Percentiles rank a stretch among this genome's conserved stretches.
phyloP scores from a whole-genome alignment of 2,329 filamentous ascomycete genomes.

The Teratosphaeria nubilosa region DNA sequence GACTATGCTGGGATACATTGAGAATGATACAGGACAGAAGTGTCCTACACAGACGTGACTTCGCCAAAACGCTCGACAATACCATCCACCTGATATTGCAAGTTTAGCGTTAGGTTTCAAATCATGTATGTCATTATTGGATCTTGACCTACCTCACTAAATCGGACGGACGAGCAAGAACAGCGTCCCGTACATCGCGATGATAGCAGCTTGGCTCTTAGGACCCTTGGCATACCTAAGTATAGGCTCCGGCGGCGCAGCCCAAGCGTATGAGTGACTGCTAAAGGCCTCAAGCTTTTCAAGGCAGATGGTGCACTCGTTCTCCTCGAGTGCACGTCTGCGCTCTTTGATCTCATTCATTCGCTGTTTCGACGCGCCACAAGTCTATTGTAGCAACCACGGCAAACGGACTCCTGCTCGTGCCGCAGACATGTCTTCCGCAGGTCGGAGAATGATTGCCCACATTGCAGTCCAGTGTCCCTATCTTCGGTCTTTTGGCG shows the following conservation, averaged over 20 bases:
- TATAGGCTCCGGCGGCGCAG: no score
- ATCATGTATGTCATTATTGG: neutral
- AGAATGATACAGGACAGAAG: neutral
- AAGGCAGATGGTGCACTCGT: constrained; percentile 10
- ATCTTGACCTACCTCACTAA: neutral
- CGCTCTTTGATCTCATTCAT: neutral
- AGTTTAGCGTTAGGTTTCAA: neutral
- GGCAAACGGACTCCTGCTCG: neutral
- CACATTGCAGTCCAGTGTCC: neutral
- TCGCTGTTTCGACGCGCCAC: neutral
- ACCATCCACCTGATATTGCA: neutral
- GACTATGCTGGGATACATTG: neutral
- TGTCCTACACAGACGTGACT: neutral
- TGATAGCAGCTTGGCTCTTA: no score
- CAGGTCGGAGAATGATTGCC: neutral
- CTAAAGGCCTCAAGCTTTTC: constrained; percentile 2
- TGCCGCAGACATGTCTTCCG: neutral
- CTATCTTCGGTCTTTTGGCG: neutral
- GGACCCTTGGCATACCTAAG: constrained; percentile 1
- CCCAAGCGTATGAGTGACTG: no score
- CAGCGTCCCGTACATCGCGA: no score
- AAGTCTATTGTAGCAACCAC: neutral
- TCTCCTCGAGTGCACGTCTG: constrained; percentile 1
- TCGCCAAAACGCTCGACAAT: neutral
- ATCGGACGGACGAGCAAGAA: no score